Evolutionary conservation across 805 yeast species (phyloP).

Genomic region (Pichia exigua): DNA sequence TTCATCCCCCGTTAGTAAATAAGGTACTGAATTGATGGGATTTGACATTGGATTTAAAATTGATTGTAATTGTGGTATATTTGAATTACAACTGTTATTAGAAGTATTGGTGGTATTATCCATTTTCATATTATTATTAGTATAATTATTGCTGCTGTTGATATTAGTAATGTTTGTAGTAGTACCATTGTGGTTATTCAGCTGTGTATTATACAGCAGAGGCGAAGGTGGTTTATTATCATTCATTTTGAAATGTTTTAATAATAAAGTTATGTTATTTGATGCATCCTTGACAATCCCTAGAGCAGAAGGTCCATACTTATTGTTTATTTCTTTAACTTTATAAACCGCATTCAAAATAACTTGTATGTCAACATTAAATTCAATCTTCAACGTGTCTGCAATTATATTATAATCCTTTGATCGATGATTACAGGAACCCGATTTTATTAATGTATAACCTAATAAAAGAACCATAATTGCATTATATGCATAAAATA

Average conservation of each 20-base stretch:
- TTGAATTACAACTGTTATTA: not conserved
- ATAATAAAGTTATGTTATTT: conserved; percentile 26
- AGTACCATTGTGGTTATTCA: not conserved
- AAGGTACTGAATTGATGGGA: not conserved
- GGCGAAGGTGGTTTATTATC: not conserved
- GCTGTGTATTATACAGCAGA: not conserved
- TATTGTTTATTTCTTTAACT: conserved; percentile 12
- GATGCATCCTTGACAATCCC: conserved; percentile 28
- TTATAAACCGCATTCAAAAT: conserved; percentile 14
- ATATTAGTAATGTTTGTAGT: not conserved
- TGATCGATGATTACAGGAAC: conserved; percentile 1
- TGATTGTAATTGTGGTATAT: not conserved
- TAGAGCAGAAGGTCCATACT: conserved; percentile 15
- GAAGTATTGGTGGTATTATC: not conserved
- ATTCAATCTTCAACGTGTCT: conserved; percentile 4
- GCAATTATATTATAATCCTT: conserved; percentile 7
- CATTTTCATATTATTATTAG: no score
- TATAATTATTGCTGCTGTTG: not conserved
- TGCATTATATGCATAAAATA: conserved; percentile 31
- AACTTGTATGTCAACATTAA: conserved; percentile 5
- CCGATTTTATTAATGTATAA: conserved; percentile 20
- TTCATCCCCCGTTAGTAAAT: not conserved
- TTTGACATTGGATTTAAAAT: not conserved
- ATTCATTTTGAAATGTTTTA: conserved; percentile 12
- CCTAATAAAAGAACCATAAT: conserved; percentile 29